phyloP scores from a whole-genome alignment of 2,329 filamentous ascomycete species.

The Didymella keratinophila region DNA sequence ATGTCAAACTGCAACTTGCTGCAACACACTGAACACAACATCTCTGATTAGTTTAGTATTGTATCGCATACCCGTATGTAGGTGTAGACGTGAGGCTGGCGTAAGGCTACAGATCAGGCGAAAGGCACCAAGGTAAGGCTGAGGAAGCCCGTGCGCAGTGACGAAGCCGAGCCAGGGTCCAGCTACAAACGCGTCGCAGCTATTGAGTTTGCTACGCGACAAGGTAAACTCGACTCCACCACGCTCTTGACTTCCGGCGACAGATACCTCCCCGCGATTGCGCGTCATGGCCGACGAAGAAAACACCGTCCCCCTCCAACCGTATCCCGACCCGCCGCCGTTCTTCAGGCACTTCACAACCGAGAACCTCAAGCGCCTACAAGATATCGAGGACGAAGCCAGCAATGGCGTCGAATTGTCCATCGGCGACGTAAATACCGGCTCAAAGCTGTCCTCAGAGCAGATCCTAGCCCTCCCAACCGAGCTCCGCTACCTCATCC shows the following conservation, averaged over 20 bases:
- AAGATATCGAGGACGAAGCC: conserved; percentile 56
- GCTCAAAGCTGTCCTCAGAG: conserved; percentile 28
- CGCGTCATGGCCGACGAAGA: conserved; percentile 35
- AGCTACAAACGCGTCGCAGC: conserved; percentile 2
- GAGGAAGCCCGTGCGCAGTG: background rate
- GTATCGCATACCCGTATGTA: background rate
- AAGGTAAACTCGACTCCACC: background rate
- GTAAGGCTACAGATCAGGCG: background rate
- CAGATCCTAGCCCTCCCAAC: conserved; percentile 64
- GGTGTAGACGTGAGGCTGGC: background rate
- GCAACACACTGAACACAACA: background rate
- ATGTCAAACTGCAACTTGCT: background rate
- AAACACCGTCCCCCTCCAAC: conserved; percentile 23
- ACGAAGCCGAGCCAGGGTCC: conserved; percentile 13
- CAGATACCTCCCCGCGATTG: no score
- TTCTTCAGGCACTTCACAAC: conserved; percentile 90
- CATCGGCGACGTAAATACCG: background rate
- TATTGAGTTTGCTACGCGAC: conserved; percentile 4
- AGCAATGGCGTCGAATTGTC: conserved; percentile 26
- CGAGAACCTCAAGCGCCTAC: conserved; percentile 71
- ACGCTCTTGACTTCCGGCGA: background rate
- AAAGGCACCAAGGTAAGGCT: background rate
- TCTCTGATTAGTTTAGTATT: background rate
- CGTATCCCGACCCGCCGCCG: conserved; percentile 85
- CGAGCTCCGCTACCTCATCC: conserved; percentile 79